These are phyloP conservation scores for Rhizopogon sp. DNA, from an alignment of 768 basidiomycete genomes.

Conservation along the genomic window DNA sequence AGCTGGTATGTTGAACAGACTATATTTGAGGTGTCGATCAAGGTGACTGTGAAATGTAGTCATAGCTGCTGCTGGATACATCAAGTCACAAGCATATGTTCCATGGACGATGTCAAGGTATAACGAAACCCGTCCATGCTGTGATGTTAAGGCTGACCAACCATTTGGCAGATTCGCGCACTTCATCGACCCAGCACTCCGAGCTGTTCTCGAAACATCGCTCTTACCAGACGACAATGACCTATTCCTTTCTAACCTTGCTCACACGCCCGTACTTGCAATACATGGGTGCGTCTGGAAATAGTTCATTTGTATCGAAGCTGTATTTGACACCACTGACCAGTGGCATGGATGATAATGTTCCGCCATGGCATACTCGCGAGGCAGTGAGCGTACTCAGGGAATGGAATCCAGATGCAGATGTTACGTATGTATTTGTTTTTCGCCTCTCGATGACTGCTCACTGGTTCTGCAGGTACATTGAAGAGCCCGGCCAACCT, in stretches of 20 bases:
- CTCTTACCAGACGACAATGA: constrained; percentile 87
- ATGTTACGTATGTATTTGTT: constrained; percentile 42
- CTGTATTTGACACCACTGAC: background rate
- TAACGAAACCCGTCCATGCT: background rate
- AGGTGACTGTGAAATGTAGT: constrained; percentile 30
- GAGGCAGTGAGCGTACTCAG: constrained; percentile 56
- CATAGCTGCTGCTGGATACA: constrained; percentile 75
- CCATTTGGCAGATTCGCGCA: constrained; percentile 50
- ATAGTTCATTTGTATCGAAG: background rate
- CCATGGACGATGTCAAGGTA: constrained; percentile 64
- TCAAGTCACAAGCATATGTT: constrained; percentile 86
- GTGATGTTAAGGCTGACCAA: background rate
- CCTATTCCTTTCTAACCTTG: constrained; percentile 75
- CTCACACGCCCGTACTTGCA: constrained; percentile 62
- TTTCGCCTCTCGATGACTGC: background rate
- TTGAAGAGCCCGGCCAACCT: constrained; percentile 54
- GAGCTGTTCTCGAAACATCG: constrained; percentile 67
- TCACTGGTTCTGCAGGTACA: constrained; percentile 34
- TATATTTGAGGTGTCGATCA: background rate
- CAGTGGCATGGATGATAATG: constrained; percentile 79
- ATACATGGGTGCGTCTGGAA: constrained; percentile 64
- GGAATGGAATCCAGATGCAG: constrained; percentile 48
- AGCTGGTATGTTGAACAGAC: background rate
- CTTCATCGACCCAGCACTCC: constrained; percentile 71
- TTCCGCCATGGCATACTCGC: constrained; percentile 82